Conservation (phyloP, 805 yeast genomes). For the Brettanomyces custersianus region DNA sequence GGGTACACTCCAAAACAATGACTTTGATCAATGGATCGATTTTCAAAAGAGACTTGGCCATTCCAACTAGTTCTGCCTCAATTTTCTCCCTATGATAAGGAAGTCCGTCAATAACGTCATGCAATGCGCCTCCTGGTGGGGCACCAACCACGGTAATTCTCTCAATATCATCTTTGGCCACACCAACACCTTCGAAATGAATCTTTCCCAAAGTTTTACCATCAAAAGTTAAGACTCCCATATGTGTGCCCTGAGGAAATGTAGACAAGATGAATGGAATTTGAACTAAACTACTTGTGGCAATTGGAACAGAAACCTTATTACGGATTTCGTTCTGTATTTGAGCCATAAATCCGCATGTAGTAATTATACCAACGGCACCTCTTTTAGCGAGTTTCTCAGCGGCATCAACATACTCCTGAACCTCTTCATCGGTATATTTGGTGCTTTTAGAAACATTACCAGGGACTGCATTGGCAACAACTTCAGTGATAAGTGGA, state of each 20-base stretch:
- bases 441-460: conserved; percentile 16
- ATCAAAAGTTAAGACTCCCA: conserved; percentile 26
- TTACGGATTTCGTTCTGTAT: conserved; percentile 18
- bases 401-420: conserved; percentile 20
- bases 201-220: conserved; percentile 14
- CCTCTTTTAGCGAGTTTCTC: conserved; percentile 20
- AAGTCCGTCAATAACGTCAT: conserved; percentile 18
- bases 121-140: conserved; percentile 15
- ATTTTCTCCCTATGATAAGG: conserved; percentile 19
- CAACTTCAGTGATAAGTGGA: conserved; percentile 18
- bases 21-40: conserved; percentile 18
- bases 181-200: conserved; percentile 24
- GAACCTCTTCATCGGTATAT: conserved; percentile 19
- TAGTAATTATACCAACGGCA: conserved; percentile 25
- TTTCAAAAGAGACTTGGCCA: conserved; percentile 14
- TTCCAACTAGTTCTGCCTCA: conserved; percentile 18
- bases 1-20: conserved; percentile 26
- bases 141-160: conserved; percentile 14
- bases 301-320: conserved; percentile 22
- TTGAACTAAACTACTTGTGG: conserved; percentile 24
- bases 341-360: conserved; percentile 28
- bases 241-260: conserved; percentile 13
- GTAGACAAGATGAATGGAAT: conserved; percentile 19
- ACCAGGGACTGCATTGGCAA: conserved; percentile 18
- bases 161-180: conserved; percentile 15